A percentile compares a stretch with the other conserved stretches of the same genome.
These are phyloP conservation scores for Pseudozyma hubeiensis DNA, from an alignment of 1,284 basidiomycete genomes.

Conservation along the genomic window DNA sequence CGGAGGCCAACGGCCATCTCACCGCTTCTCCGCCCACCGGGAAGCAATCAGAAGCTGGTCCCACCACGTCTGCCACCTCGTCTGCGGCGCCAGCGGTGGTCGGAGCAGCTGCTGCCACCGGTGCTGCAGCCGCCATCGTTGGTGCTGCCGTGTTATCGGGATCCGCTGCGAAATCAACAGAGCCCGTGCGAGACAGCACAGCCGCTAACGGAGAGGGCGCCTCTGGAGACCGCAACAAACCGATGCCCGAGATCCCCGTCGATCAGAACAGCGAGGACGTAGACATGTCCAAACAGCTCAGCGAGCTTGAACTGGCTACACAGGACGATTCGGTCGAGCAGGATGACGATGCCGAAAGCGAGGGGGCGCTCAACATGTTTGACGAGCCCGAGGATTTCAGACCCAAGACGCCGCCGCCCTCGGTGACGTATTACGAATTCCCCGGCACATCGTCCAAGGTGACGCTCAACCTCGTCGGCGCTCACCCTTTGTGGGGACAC, in stretches of 20 bases:
- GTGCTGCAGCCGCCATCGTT: slow-evolving; percentile 25
- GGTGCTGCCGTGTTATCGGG: slow-evolving; percentile 22
- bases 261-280: slow-evolving; percentile 18
- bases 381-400: slow-evolving; percentile 64
- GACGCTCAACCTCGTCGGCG: slow-evolving; percentile 80
- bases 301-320: slow-evolving; percentile 25
- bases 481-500: slow-evolving; percentile 91
- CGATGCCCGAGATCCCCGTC: slow-evolving; percentile 20
- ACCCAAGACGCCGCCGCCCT: slow-evolving; percentile 64
- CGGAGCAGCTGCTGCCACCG: slow-evolving; percentile 9
- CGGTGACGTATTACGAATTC: slow-evolving; percentile 49
- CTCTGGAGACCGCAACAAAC: slow-evolving; percentile 10
- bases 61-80: slow-evolving; percentile 1
- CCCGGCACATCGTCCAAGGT: slow-evolving; percentile 38
- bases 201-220: neutral
- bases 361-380: slow-evolving; percentile 55
- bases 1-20: slow-evolving; percentile 25
- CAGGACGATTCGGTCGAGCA: slow-evolving; percentile 1
- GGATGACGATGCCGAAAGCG: slow-evolving; percentile 22
- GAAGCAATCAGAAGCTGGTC: neutral
- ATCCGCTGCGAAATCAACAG: neutral
- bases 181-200: neutral
- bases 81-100: slow-evolving; percentile 3
- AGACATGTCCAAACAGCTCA: slow-evolving; percentile 30
- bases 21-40: slow-evolving; percentile 22